Evolutionary conservation across 805 yeast genomes (phyloP), one percentile per base, ranked within the genome.

Genomic region (Scheffersomyces coipomensis): DNA sequence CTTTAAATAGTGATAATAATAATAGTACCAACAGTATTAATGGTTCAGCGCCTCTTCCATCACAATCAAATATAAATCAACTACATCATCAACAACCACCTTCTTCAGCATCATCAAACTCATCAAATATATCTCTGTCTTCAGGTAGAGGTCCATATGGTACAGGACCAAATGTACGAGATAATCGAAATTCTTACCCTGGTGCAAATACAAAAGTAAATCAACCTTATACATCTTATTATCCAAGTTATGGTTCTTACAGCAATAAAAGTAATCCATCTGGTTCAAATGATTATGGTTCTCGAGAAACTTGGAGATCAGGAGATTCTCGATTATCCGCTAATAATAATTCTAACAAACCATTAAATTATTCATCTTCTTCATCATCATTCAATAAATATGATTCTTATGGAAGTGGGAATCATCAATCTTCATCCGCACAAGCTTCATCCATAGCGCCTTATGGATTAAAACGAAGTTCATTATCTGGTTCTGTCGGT

Each of bases 201-300:
- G 27, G 27, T 7, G 27, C 27, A 21, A 21, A 6, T 7, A 21
- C 23, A 21, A 21, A n/a, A 27, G 18, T 10, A 7, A n/a, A 29
- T 12, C 40, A 30, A 23, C 16, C 25, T 15, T 44, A 48, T 26
- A 44, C 45, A 33, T 45, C 51, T 7, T 55, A 58, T 42, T 57
- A 58, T 41, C 49, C 59, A 6, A 52, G 55, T 39, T 56, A 58
- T 38, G 59, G 57, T 17, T 43, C 42, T 35, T 52, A 53, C 37
- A 44, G 40, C 13, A 42, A 44, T 22, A 51, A 46, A 40, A 35
- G 47, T 35, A 27, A 27, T 27, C 5, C 5, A 8, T 13, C 17
- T 10, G 7, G 10, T 15, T 26, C 27, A 25, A 15, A 15, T 25
- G 39, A 36, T 8, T 43, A 29, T 38, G 42, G 41, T 25, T 42